phyloP scores from a whole-genome alignment of 345 rosid genomes.

The Bretschneidera sinensis region DNA sequence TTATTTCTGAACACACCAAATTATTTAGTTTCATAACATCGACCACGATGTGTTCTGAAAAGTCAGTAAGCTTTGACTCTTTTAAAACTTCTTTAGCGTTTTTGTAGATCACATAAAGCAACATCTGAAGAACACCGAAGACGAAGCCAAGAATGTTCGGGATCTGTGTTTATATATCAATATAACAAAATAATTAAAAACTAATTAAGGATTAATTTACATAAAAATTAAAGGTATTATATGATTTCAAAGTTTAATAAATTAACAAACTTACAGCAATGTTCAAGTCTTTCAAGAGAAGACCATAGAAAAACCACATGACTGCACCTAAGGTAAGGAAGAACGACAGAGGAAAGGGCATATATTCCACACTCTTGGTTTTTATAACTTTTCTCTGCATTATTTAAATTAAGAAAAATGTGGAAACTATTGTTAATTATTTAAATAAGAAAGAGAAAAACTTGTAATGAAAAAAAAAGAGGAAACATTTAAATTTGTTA shows the following conservation, averaged over 20 bases:
- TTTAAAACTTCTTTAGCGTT: constrained; percentile 39
- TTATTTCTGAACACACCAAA: constrained; percentile 37
- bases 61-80: constrained; percentile 37
- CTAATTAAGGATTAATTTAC: too few species aligned
- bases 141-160: constrained; percentile 77
- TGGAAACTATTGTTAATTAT: background rate
- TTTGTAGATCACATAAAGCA: constrained; percentile 65
- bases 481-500: background rate
- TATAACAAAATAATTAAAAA: background rate
- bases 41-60: constrained; percentile 43
- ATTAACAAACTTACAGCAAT: constrained; percentile 59
- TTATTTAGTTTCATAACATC: constrained; percentile 41
- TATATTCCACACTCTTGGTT: constrained; percentile 81
- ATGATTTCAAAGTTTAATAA: background rate
- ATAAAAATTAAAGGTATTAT: too few species aligned
- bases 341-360: constrained; percentile 69
- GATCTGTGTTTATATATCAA: constrained; percentile 43
- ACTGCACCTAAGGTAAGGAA: constrained; percentile 81
- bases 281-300: constrained; percentile 49
- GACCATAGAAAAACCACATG: constrained; percentile 90
- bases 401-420: background rate
- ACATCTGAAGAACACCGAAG: constrained; percentile 70
- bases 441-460: too few species aligned
- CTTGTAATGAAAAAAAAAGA: too few species aligned
- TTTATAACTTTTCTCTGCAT: constrained; percentile 74